Base-by-base conservation (phyloP, 2,329 filamentous ascomycete species). In the Colletotrichum somersetense region DNA sequence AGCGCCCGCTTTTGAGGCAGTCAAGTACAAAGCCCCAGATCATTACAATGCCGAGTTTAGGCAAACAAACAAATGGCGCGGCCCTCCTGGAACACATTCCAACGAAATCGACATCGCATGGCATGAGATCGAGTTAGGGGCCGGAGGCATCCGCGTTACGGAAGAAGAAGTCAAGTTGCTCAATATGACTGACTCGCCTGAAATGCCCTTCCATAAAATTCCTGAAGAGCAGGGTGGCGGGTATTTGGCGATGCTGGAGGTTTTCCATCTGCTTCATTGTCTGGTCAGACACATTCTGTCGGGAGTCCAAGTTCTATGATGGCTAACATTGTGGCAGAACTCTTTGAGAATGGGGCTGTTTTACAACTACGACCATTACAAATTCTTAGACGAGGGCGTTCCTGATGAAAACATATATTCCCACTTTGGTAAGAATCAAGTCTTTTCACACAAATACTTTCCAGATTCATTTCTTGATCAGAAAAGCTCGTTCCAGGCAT, bases 11-110 rank as follows among this genome's bases (percentile, higher is more conserved):
- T 66, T 71, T 16, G 68, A 71, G 5, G 64, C 57, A 0, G 58
- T 71, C 33, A 62, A 53, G 12, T 62, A 67, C 18, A 46, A 40
- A 18, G 18, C 64, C 3, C 64, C 68, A 6, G 38, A 38, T 18
- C 68, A 71, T 14, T 71, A 71, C 18, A 62, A 68, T 18, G 68
- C 68, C 7, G 68, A 68, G 33, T 71, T 71, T 35, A 67, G 68
- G 26, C 68, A 71, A 26, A 63, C 52, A 0, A 71, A 71, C 35
- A 71, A 68, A n/a, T 71, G 68, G 68, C 68, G 68, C 18, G 68
- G 57, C 1, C 64, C 64, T 1, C 64, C 68, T 20, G 64, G 68
- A 2, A 57, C 55, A 4, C 68, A 71, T 23, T 71, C 68, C 23
- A 71, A 71, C 16, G 64, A 61, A 1, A 30, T 71, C 18, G 58